Percentiles rank a stretch among this genome's conserved stretches.
These are phyloP conservation scores for Ophiostoma montium DNA, from an alignment of 2,329 filamentous ascomycete species.

Conservation along the genomic window DNA sequence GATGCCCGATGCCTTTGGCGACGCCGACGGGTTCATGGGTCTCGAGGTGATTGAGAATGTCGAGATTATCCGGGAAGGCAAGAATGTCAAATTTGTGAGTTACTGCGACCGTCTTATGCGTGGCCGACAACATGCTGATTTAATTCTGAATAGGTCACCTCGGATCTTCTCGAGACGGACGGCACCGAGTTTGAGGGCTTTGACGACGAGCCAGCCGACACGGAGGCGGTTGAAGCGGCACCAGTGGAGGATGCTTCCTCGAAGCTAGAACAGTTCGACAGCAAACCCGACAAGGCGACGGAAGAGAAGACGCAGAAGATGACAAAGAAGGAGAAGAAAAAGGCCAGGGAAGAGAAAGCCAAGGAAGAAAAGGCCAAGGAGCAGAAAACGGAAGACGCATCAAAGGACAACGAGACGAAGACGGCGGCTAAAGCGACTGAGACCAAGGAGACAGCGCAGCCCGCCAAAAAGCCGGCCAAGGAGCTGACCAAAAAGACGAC, in stretches of 20 bases:
- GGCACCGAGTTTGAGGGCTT: slow-evolving; percentile 20
- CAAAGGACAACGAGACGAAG: neutral
- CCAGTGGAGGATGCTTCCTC: neutral
- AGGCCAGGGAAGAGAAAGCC: slow-evolving; percentile 1
- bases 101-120: too few relatives aligned
- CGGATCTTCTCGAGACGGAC: slow-evolving; percentile 16
- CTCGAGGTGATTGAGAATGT: slow-evolving; percentile 88
- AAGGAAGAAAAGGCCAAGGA: slow-evolving; percentile 11
- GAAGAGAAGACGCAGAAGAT: neutral
- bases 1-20: slow-evolving; percentile 66
- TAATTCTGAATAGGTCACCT: slow-evolving; percentile 20
- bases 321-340: slow-evolving; percentile 6
- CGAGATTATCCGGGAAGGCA: slow-evolving; percentile 58
- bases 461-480: neutral
- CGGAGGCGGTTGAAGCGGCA: neutral
- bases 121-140: too few relatives aligned
- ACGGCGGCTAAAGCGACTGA: neutral
- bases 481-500: neutral
- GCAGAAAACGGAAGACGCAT: slow-evolving; percentile 4
- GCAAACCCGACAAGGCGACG: too few relatives aligned
- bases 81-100: slow-evolving; percentile 42
- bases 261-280: too few relatives aligned
- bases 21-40: slow-evolving; percentile 87
- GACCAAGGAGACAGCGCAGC: neutral
- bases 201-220: slow-evolving; percentile 17